Evolutionary conservation across 805 yeast genomes (phyloP).

Genomic region (Candida odintsovae): DNA sequence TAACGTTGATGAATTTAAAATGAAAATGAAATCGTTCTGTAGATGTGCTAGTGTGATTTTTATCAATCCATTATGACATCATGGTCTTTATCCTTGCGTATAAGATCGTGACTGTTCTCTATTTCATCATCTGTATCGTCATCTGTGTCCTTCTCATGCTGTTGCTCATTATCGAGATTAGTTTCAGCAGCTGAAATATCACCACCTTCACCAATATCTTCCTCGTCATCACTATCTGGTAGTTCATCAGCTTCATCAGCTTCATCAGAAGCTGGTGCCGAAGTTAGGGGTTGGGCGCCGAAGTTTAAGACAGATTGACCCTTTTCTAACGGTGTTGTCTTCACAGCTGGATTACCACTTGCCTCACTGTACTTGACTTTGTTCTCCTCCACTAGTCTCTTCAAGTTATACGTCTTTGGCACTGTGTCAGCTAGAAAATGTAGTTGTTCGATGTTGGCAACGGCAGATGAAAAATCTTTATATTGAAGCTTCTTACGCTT

Average conservation of each 20-base stretch:
- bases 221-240: constrained; percentile 20
- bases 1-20: constrained; percentile 1
- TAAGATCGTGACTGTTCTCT: constrained; percentile 2
- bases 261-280: not conserved
- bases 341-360: constrained; percentile 2
- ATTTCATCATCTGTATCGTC: constrained; percentile 11
- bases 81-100: constrained; percentile 17
- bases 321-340: constrained; percentile 25
- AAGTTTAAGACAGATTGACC: constrained; percentile 38
- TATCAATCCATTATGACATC: constrained; percentile 20
- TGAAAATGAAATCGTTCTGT: not conserved
- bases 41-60: not conserved
- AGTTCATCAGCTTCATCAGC: constrained; percentile 19
- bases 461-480: constrained; percentile 64
- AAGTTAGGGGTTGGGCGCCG: constrained; percentile 9
- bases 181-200: constrained; percentile 6
- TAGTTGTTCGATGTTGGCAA: constrained; percentile 50
- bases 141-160: constrained; percentile 10
- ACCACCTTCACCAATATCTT: constrained; percentile 17
- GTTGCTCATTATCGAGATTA: constrained; percentile 6
- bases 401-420: constrained; percentile 52
- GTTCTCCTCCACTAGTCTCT: constrained; percentile 40
- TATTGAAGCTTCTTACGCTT: constrained; percentile 67
- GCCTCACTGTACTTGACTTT: constrained; percentile 24
- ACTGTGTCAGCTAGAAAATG: constrained; percentile 61